phyloP scores from a whole-genome alignment of 1,139 yeast genomes.

The Eremothecium gossypii region DNA sequence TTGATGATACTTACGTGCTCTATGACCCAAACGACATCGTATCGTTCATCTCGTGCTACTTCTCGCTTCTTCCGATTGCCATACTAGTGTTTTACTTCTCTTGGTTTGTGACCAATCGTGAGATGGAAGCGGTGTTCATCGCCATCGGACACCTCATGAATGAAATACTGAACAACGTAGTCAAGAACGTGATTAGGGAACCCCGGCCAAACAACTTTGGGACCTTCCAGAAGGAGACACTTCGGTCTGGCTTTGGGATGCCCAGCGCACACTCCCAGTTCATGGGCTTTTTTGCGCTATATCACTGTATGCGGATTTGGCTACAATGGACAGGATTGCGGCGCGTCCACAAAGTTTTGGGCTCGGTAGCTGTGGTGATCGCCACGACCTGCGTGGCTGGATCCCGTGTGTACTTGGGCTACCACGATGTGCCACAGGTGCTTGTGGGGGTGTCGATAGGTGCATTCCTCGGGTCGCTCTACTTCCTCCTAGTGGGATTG shows the following conservation, averaged over 20 bases:
- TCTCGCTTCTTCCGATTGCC: constrained; percentile 77
- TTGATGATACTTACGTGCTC: constrained; percentile 62
- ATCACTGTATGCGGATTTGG: constrained; percentile 44
- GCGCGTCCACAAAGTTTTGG: constrained; percentile 21
- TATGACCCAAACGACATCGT: constrained; percentile 61
- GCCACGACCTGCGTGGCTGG: constrained; percentile 47
- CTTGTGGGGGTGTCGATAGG: constrained; percentile 66
- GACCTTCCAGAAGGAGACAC: constrained; percentile 38
- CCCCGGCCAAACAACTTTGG: constrained; percentile 64
- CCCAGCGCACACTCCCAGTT: constrained; percentile 96
- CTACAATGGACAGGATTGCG: constrained; percentile 35
- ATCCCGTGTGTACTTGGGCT: constrained; percentile 69
- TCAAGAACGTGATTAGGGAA: constrained; percentile 57
- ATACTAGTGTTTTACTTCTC: constrained; percentile 72
- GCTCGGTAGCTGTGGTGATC: constrained; percentile 17
- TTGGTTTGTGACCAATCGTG: constrained; percentile 75
- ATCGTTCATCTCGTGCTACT: constrained; percentile 56
- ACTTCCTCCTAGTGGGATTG: constrained; percentile 45
- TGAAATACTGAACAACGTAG: constrained; percentile 60
- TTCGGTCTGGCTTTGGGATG: constrained; percentile 74
- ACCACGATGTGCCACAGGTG: constrained; percentile 71
- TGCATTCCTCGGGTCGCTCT: constrained; percentile 43
- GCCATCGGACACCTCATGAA: constrained; percentile 81
- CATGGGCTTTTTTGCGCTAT: constrained; percentile 76
- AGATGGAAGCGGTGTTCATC: constrained; percentile 72